Base-by-base conservation (phyloP, 2,329 filamentous ascomycete genomes). In the Fusarium multiceps region DNA sequence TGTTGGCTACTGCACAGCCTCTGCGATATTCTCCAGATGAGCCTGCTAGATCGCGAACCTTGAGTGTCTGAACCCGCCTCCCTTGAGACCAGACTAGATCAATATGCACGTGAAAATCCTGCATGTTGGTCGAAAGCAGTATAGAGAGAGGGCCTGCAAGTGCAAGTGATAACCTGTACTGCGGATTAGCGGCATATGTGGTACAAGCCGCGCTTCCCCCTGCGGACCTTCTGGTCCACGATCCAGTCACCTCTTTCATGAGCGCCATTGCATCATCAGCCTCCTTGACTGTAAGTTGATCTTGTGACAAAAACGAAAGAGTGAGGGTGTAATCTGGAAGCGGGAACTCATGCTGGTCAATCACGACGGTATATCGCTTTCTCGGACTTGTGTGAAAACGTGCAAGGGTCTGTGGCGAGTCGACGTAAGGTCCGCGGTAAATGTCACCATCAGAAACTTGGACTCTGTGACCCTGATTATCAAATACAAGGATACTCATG, bases 1-100 rank as follows among this genome's bases (percentile, higher is more conserved):
- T 81, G 66, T 92, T 88, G 4, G 91, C 90, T 32, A 94, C 83
- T 6, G 92, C 92, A 76, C 92, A 93, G 28, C 92, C 92, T 28
- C 91, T 89, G 50, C 92, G 90, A 80, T 99, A 98, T 72, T 97
- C 93, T n/a, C 93, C 93, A 34, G 93, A 97, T 59, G 93, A 91
- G 23, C 88, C 88, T 25, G 97, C 86, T 41, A 98, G 88, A 76
- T 98, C 94, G 71, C 92, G 89, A 69, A 88, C 85, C 50, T 89
- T 87, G 18, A 97, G 85, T 23, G 87, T 82, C 20, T 89, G 87
- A 2, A 96, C 87, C 41, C 94, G 89, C 71, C 89, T 86, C 13
- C 93, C 92, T 46, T 87, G 82, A 7, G 91, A 92, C 86, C 93
- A 93, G 37, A 97, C 89, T 5, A 98, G 82, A 74, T 95, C 95